Base-by-base conservation (phyloP, 805 yeast genomes). In the Citeromyces matritensis region DNA sequence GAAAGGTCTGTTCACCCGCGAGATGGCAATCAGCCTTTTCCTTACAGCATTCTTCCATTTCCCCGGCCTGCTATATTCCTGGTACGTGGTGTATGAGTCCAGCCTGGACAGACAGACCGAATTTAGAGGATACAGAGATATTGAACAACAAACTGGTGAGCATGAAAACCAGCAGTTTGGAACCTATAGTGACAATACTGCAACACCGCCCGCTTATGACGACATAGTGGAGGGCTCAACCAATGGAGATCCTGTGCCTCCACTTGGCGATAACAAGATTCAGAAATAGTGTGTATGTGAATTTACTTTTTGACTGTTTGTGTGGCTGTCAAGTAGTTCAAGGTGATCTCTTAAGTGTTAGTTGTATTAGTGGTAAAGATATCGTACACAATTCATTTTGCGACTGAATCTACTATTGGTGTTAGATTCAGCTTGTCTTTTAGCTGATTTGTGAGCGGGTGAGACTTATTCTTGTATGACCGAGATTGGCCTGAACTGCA, bases 1-100 rank as follows among this genome's bases (percentile, higher is more conserved):
- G 44, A 55, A 72, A 30, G 91, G 91, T 1, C 33, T 67, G 10
- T 72, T 70, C 41, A 58, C 77, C 3, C 45, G 55, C 23, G 81
- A 78, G 40, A 55, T 69, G 10, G 36, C 58, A 23, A 47, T 67
- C 15, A 53, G 60, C 33, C 46, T 65, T 15, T 30, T 61, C 17
- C 53, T 69, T 29, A 24, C 65, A 28, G 29, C 64, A 15, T 46
- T 67, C 23, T 72, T 71, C 2, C 68, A 64, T 39, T 37, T 69
- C 26, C 71, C 72, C 1, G 74, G 73, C 1, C 45, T 66, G 28
- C 47, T 65, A 14, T 72, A 65, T 42, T 53, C 72, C 8, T 52
- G 69, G 53, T 65, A 65, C 41, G 57, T 66, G 33, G 54, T 66
- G 25, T 40, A 44, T 27, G 46, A 45, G 21, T 47, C 51, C 3